A percentile compares a stretch with the other conserved stretches of the same genome.
These are phyloP conservation scores for Phoma sp. DNA, from an alignment of 2,329 filamentous ascomycete species.

Conservation along the genomic window DNA sequence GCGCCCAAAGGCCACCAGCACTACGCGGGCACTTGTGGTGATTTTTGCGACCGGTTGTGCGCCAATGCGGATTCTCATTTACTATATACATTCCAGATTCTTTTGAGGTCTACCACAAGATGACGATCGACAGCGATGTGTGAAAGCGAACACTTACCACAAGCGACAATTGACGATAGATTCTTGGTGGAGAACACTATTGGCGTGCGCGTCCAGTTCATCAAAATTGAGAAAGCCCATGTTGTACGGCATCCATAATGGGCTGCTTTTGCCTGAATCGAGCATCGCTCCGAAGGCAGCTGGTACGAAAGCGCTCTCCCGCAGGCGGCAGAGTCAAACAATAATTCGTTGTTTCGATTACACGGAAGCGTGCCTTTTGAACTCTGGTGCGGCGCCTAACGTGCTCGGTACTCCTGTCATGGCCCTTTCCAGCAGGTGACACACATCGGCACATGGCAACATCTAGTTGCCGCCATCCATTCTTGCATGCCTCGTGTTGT, in stretches of 20 bases:
- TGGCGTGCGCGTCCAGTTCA: background rate
- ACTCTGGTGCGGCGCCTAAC: conserved; percentile 30
- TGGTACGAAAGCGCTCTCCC: conserved; percentile 12
- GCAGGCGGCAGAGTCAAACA: conserved; percentile 16
- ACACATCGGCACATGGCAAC: conserved; percentile 10
- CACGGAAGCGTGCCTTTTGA: conserved; percentile 23
- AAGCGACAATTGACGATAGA: conserved; percentile 13
- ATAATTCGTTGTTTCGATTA: conserved; percentile 27
- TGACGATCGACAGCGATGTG: conserved; percentile 13
- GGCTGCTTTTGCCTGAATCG: conserved; percentile 5
- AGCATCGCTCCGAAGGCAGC: conserved; percentile 10
- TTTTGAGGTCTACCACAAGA: conserved; percentile 5
- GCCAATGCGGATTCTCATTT: conserved; percentile 9
- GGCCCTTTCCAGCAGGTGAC: conserved; percentile 15
- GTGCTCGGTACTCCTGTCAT: conserved; percentile 21
- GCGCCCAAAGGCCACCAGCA: conserved; percentile 7
- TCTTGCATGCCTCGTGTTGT: conserved; percentile 3
- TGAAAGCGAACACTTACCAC: conserved; percentile 12
- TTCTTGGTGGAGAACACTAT: conserved; percentile 9
- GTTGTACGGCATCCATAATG: conserved; percentile 2
- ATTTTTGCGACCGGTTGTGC: background rate
- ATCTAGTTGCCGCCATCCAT: conserved; percentile 8
- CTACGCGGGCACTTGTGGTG: conserved; percentile 6
- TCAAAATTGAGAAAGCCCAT: conserved; percentile 3
- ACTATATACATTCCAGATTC: conserved; percentile 12